Conservation (phyloP, 257 asterid genomes). For the Pogostemon cablin region DNA sequence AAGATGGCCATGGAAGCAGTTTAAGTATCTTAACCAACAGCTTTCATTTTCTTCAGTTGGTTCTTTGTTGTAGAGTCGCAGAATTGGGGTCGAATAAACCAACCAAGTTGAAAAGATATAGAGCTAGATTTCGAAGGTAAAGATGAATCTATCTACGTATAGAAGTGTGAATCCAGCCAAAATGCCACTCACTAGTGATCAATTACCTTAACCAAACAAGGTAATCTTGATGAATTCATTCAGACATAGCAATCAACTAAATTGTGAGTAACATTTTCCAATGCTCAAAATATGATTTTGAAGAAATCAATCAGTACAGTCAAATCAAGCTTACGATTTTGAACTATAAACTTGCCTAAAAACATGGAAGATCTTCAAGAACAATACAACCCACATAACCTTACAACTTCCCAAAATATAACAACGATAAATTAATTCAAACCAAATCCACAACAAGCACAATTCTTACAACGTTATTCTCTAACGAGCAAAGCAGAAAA, state of each 20-base stretch:
- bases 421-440: constrained; percentile 30
- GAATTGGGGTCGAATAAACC: background rate
- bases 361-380: constrained; percentile 19
- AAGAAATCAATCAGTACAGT: background rate
- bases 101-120: background rate
- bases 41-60: background rate
- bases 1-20: background rate
- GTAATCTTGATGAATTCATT: background rate
- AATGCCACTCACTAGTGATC: background rate
- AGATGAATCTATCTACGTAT: background rate
- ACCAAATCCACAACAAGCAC: constrained; percentile 8
- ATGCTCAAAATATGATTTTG: constrained; percentile 12
- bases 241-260: background rate
- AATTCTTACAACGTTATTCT: no score
- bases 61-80: background rate
- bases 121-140: no score
- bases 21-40: background rate
- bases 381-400: background rate
- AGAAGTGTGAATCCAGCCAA: background rate
- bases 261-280: constrained; percentile 4
- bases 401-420: no score
- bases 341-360: constrained; percentile 22
- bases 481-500: background rate
- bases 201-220: constrained; percentile 1
- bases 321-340: constrained; percentile 2